Base-by-base conservation (phyloP, 352 stramenopile species). In the Phytopythium aichiense region DNA sequence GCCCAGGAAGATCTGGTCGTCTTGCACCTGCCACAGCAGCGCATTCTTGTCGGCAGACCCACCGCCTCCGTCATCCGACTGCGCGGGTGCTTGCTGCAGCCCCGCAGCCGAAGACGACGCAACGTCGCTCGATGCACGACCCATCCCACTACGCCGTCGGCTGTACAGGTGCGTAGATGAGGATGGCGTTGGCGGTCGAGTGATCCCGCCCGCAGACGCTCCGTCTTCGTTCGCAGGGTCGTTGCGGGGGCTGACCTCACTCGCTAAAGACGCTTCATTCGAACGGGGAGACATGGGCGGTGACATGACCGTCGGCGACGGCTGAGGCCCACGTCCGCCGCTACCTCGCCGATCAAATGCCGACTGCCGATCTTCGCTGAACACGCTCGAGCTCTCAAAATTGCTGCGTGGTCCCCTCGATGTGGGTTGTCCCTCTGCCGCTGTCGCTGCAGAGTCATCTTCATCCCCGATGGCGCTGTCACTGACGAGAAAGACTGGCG, bases 1-100 rank as follows among this genome's bases (percentile, higher is more conserved):
- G 4, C 97, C 97, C 1, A 99, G 77, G 69, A 99, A 99, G 54
- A 99, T 98, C 76, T 99, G 94, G 61, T 98, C 92, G 56, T 98
- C 89, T 33, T 98, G 79, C 30, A 98, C 84, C n/a, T 85, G 76
- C 84, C 84, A 92, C 11, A 92, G 60, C 42, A 87, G 65, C 12
- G 76, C 80, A 55, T 90, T 81, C 53, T 80, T 79, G 50, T 90
- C 79, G 15, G 60, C 64, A 33, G 74, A 81, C 37, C 72, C 81
- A 2, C 74, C 22, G 35, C 53, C 53, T 9, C 53, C 53, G 18
- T 58, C 53, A 8, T 58, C 53, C 15, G 53, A 58, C 22, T 33
- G 53, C 35, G 33, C 53, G 8, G 53, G 53, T 15, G 22, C n/a
- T 4, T 37, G 25, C 38, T 30, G 35, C 6, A 33, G 18, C 0